Evolutionary conservation across 108 stramenopile genomes (phyloP).

Genomic region (Poteriospumella lacustris): DNA sequence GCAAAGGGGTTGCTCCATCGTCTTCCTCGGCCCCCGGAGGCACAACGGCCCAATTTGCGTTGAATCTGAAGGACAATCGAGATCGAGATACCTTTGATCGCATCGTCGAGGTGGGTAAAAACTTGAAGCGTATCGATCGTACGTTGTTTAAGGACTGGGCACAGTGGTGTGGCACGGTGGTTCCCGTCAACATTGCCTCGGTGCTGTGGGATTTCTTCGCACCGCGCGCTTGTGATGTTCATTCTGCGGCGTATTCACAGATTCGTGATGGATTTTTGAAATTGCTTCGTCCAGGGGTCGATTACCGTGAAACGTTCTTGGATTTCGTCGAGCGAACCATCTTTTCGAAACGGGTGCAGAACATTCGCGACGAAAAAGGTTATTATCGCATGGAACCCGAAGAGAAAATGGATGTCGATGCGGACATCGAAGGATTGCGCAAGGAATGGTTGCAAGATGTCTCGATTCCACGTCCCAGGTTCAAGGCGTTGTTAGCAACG

Average conservation of each 20-base stretch:
- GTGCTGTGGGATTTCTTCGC: constrained; percentile 24
- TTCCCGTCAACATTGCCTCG: background rate
- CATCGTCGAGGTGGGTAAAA: constrained; percentile 2
- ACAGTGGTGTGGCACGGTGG: background rate
- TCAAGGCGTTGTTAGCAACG: constrained; percentile 24
- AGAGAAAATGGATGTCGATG: background rate
- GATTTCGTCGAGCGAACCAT: constrained; percentile 23
- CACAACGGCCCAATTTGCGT: no score
- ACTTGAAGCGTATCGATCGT: constrained; percentile 1
- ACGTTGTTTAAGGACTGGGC: constrained; percentile 26
- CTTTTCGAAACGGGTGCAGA: background rate
- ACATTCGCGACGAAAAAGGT: background rate
- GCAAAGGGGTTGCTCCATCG: background rate
- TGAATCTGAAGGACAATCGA: background rate
- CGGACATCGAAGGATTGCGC: background rate
- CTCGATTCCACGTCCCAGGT: background rate
- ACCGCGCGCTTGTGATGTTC: constrained; percentile 22
- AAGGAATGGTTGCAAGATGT: background rate
- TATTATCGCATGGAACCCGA: background rate
- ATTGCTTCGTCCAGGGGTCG: constrained; percentile 49
- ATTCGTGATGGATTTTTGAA: constrained; percentile 51
- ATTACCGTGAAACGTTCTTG: constrained; percentile 43
- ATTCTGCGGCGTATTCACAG: constrained; percentile 15
- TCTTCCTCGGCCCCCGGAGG: background rate
- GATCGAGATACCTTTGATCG: background rate